Conservation (phyloP, 73 alveolate genomes). For the Halteria grandinella region DNA sequence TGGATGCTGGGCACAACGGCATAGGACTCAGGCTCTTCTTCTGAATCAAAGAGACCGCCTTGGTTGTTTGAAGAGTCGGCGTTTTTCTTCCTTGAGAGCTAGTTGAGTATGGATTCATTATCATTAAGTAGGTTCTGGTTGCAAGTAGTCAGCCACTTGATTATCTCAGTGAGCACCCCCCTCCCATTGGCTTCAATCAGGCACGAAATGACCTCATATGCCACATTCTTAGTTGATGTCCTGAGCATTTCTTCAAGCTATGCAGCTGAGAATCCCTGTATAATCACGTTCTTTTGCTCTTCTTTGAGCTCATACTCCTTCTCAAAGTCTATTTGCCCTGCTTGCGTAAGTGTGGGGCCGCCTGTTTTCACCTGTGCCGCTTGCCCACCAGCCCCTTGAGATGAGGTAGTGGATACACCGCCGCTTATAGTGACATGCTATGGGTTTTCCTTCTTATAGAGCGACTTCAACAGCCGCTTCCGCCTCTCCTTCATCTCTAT, state of each 20-base stretch:
- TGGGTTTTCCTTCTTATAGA: conserved; percentile 64
- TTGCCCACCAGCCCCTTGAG: neutral
- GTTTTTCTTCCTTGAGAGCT: conserved; percentile 23
- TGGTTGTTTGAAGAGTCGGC: conserved; percentile 21
- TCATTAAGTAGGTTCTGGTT: conserved; percentile 32
- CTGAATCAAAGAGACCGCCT: too few relatives aligned
- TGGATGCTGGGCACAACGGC: neutral
- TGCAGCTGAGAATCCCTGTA: conserved; percentile 69
- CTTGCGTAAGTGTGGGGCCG: conserved; percentile 29
- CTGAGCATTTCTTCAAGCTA: conserved; percentile 76
- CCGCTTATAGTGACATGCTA: conserved; percentile 16
- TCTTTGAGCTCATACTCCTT: conserved; percentile 58
- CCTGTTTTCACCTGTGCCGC: too few relatives aligned
- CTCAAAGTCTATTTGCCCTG: conserved; percentile 47
- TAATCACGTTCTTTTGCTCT: conserved; percentile 56
- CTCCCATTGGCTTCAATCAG: conserved; percentile 59
- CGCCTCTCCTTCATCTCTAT: conserved; percentile 76
- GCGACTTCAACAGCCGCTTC: conserved; percentile 56
- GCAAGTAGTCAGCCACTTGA: conserved; percentile 81
- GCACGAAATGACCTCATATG: conserved; percentile 74
- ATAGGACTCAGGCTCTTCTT: conserved; percentile 42
- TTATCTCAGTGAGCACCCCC: conserved; percentile 80
- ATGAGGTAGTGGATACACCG: too few relatives aligned
- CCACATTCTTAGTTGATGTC: conserved; percentile 73
- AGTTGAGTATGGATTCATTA: conserved; percentile 26